Percentiles rank a stretch among this genome's conserved stretches.
phyloP scores from a whole-genome alignment of 257 asterid genomes.

The Solanum chaucha region DNA sequence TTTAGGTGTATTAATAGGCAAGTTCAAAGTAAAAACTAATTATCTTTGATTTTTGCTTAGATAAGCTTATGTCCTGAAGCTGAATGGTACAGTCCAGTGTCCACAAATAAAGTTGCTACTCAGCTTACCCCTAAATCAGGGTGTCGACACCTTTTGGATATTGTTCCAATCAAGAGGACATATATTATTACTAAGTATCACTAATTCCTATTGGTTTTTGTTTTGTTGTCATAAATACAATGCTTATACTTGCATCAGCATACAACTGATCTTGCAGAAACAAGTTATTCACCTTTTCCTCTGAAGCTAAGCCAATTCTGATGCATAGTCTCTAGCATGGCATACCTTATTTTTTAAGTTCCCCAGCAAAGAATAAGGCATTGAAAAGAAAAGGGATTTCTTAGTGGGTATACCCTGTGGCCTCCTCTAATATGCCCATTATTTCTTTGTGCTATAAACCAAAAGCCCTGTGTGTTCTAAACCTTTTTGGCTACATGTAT shows the following conservation, averaged over 20 bases:
- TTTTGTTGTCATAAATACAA: neutral
- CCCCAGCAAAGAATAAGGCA: neutral
- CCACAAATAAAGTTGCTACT: neutral
- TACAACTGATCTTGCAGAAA: neutral
- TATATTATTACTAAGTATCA: neutral
- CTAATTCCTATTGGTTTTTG: neutral
- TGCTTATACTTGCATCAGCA: neutral
- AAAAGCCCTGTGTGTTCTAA: neutral
- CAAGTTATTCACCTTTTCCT: neutral
- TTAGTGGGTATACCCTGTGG: neutral
- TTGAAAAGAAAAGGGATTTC: neutral
- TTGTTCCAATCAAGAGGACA: neutral
- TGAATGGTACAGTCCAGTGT: neutral
- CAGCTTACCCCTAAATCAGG: neutral
- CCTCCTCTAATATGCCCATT: neutral
- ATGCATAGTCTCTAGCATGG: neutral
- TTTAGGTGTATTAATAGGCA: neutral
- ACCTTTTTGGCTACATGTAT: neutral
- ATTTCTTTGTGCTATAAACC: neutral
- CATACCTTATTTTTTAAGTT: neutral
- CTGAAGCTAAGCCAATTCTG: neutral
- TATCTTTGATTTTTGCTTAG: neutral
- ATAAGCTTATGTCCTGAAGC: neutral
- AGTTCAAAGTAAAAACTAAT: neutral
- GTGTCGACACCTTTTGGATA: neutral